Evolutionary conservation across 352 stramenopile species (phyloP).

Genomic region (Globisporangium solare): DNA sequence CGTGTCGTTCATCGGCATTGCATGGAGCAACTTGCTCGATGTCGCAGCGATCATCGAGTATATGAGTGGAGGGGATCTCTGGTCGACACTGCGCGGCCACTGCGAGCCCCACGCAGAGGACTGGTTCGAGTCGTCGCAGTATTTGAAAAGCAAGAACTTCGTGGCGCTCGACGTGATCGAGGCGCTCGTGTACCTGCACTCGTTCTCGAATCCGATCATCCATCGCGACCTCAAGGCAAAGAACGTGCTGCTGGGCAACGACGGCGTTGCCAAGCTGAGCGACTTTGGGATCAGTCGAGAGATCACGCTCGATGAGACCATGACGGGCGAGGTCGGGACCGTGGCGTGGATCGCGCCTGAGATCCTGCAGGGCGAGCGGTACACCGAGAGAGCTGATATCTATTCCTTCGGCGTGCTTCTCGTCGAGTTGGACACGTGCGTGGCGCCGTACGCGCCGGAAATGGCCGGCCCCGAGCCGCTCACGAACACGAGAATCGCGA

Average conservation of each 20-base stretch:
- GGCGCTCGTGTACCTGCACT: conserved; percentile 47
- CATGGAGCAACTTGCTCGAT: conserved; percentile 47
- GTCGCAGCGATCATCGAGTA: conserved; percentile 43
- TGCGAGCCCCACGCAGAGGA: conserved; percentile 8
- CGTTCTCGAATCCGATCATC: conserved; percentile 43
- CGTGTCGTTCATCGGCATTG: conserved; percentile 40
- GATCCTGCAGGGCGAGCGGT: conserved; percentile 25
- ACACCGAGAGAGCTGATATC: conserved; percentile 25
- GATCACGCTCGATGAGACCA: conserved; percentile 19
- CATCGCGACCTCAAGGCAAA: conserved; percentile 46
- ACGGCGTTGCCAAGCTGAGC: conserved; percentile 40
- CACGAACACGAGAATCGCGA: conserved; percentile 18
- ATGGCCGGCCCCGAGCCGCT: background rate
- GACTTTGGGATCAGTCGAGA: conserved; percentile 57
- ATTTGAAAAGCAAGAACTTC: conserved; percentile 27
- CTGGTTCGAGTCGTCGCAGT: conserved; percentile 1
- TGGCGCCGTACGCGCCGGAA: conserved; percentile 25
- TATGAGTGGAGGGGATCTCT: conserved; percentile 41
- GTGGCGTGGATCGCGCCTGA: conserved; percentile 37
- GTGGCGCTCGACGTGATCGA: conserved; percentile 42
- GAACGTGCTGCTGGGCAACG: conserved; percentile 35
- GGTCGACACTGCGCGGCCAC: conserved; percentile 19
- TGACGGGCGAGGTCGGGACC: conserved; percentile 30
- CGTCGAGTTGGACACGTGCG: conserved; percentile 34
- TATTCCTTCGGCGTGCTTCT: conserved; percentile 34